Base-by-base conservation (phyloP, 805 yeast species). In the Candida sonorensis region DNA sequence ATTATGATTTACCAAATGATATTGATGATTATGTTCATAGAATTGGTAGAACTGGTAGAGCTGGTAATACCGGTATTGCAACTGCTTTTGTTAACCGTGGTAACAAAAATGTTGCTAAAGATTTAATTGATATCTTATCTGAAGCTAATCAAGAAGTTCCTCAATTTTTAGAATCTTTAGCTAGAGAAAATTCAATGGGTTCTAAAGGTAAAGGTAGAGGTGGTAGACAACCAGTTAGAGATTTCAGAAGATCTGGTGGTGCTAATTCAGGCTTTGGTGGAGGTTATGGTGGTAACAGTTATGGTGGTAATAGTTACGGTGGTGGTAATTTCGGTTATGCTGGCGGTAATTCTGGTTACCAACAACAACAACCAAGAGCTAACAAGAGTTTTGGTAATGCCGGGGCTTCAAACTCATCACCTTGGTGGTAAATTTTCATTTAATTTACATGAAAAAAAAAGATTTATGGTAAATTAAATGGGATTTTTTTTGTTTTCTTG, bases 21-120 rank as follows among this genome's bases (percentile, higher is more conserved):
- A 83, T 92, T 55, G 98, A 92, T 64, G 98, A 92, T 66, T 92
- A 92, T 59, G 98, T 92, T 38, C 98, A 92, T 72, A 84, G 98
- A 72, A 92, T 92, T 59, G 98, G 98, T 77, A 90, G 98, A 79
- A 92, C 99, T 57, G 99, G 98, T 67, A 92, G 99, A 79, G 99
- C 99, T 54, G 98, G 98, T 75, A 92, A 92, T 70, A 79, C 82
- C 42, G 99, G 99, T 83, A 72, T 84, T 51, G 97, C 99, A 45
- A 88, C 97, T 47, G 95, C 99, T 31, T 92, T 92, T 72, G 85
- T 92, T 68, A 92, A 92, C 81, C 83, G 97, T 69, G 82, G 81
- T 61, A 92, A 87, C 77, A 77, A 73, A 57, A 87, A 87, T 57
- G 72, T 94, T 52, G 90, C 77, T 46, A 84, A 84, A 62, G 96